Evolutionary conservation across 331 rosid genomes (phyloP), one percentile per base, ranked within the genome.

Genomic region (Saraca asoca): DNA sequence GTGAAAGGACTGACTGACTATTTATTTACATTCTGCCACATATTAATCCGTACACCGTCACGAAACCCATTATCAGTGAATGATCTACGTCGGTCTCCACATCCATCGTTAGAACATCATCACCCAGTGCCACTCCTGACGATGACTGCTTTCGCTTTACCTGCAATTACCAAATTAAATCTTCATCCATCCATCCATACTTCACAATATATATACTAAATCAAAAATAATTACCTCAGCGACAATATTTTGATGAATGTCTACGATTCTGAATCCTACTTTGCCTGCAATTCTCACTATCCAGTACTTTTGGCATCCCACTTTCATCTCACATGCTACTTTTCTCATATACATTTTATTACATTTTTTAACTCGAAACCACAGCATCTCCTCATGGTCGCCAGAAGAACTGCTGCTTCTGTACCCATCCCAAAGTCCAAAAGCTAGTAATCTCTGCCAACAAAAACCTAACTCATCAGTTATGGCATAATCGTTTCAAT

Each of bases 361-460:
- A 39, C 76, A 74, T 71, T 75, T 92, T 67, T 62, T 85, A 24
- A 85, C 98, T 70, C 79, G 71, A 71, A 92, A 92, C 74, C 85
- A 80, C 5, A 88, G 78, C 78, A 63, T 78, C 38, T 64, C 80
- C 66, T 76, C 31, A 24, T 62, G 69, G 29, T 53, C 17, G 13
- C 9, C 7, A 11, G 59, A 61, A 2, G 66, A 69, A 54, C 53
- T 68, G 15, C 44, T 69, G 65, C 71, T 52, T 80, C 69, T 85
- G 62, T 75, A 76, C 6, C 95, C 98, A 46, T 83, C 80, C 98
- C 98, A 92, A 13, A 85, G 33, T 41, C 96, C 89, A 35, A 83
- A 80, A 65, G 87, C 70, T 29, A 75, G 78, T 29, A 81, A 75
- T 73, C 68, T 87, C 93, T 91, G 86, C 78, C 68, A 0, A 69